Evolutionary conservation across 1,284 basidiomycete genomes (phyloP).

Genomic region (Anthracocystis panici-leucophaei): DNA sequence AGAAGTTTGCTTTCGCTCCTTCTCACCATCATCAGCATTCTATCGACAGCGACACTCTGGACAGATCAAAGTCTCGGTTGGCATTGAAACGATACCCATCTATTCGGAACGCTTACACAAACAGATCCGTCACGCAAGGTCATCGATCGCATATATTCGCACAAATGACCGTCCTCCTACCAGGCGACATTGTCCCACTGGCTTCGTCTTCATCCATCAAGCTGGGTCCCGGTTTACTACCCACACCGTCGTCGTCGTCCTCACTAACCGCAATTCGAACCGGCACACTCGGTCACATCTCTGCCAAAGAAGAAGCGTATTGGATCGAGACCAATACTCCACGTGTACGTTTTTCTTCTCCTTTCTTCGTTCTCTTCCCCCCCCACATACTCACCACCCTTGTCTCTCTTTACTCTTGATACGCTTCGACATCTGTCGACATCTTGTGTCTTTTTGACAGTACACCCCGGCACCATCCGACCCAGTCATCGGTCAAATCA

Average conservation of each 20-base stretch:
- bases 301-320: conserved; percentile 11
- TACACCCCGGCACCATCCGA: conserved; percentile 61
- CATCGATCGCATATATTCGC: not conserved
- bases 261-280: conserved; percentile 45
- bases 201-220: conserved; percentile 37
- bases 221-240: conserved; percentile 58
- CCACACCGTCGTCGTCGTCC: conserved; percentile 24
- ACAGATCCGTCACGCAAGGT: not conserved
- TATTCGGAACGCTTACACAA: no score
- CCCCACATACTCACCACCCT: not conserved
- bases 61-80: not conserved
- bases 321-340: conserved; percentile 59
- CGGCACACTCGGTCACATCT: conserved; percentile 49
- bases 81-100: no score
- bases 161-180: conserved; percentile 57
- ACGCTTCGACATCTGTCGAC: no score
- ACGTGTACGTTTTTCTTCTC: conserved; percentile 2
- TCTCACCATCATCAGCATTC: not conserved
- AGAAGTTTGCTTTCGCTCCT: not conserved
- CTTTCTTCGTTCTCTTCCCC: not conserved
- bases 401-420: not conserved
- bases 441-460: not conserved
- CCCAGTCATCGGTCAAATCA: conserved; percentile 63
- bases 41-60: not conserved
- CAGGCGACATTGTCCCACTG: conserved; percentile 53